A percentile compares a stretch with the other conserved stretches of the same genome.
Conservation (phyloP, 305 asterid genomes). For the Solanum aculeatissimum region DNA sequence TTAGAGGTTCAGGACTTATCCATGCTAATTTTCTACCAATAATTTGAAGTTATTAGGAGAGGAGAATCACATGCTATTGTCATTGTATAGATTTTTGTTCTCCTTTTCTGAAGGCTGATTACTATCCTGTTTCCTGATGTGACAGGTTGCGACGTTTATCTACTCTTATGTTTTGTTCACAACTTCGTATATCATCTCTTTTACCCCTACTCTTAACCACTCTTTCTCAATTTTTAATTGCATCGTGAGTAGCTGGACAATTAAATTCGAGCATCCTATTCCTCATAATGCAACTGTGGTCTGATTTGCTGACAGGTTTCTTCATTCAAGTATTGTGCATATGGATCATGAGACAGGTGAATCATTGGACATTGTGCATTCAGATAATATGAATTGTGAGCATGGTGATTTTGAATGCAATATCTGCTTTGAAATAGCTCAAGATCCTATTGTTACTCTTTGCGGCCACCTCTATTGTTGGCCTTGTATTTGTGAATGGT, state of each 20-base stretch:
- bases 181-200: neutral
- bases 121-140: neutral
- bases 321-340: conserved; percentile 1
- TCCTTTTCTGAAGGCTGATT: neutral
- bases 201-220: neutral
- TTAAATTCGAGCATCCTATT: neutral
- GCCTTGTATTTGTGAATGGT: conserved; percentile 87
- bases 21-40: neutral
- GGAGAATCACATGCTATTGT: neutral
- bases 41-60: neutral
- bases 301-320: neutral
- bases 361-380: conserved; percentile 14
- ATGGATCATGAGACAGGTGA: conserved; percentile 37
- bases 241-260: neutral
- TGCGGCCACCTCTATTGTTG: conserved; percentile 94
- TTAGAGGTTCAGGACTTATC: neutral
- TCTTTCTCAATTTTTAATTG: neutral
- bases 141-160: neutral
- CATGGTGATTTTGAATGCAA: conserved; percentile 67
- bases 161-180: neutral
- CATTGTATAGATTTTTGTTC: neutral
- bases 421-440: conserved; percentile 77
- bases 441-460: conserved; percentile 70
- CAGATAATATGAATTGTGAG: conserved; percentile 27
- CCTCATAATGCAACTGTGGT: neutral